Conservation (phyloP, 768 basidiomycete genomes). For the Collybiopsis luxurians region DNA sequence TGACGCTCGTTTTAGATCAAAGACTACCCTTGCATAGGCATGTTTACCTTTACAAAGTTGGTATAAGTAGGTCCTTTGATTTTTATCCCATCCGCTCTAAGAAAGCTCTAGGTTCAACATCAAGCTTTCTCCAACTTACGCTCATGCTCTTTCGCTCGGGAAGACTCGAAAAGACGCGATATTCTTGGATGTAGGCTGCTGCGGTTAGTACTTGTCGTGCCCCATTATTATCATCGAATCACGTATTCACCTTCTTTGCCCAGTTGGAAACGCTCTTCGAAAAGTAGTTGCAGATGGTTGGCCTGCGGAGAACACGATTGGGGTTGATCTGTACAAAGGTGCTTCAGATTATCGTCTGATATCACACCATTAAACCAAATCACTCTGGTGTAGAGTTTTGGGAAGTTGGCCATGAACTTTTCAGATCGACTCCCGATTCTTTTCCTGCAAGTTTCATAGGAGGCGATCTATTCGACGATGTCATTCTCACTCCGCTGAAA, state of each 20-base stretch:
- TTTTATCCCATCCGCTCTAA: not conserved
- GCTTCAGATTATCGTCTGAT: slow-evolving; percentile 11
- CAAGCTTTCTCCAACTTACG: slow-evolving; percentile 19
- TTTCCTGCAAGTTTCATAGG: slow-evolving; percentile 55
- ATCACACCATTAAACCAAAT: not conserved
- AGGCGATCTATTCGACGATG: slow-evolving; percentile 52
- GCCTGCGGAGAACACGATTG: slow-evolving; percentile 33
- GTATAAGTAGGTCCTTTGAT: slow-evolving; percentile 25
- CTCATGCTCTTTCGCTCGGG: slow-evolving; percentile 14
- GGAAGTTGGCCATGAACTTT: slow-evolving; percentile 61
- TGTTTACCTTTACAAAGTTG: slow-evolving; percentile 30
- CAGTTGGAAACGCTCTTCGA: slow-evolving; percentile 40
- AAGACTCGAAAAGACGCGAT: slow-evolving; percentile 17
- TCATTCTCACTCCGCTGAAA: slow-evolving; percentile 30
- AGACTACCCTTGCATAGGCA: slow-evolving; percentile 2
- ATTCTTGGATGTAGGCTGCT: slow-evolving; percentile 43
- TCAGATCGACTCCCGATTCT: slow-evolving; percentile 45
- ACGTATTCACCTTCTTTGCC: not conserved
- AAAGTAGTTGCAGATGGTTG: slow-evolving; percentile 39
- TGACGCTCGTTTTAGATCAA: not conserved
- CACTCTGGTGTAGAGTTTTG: slow-evolving; percentile 44
- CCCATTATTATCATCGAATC: too few species aligned
- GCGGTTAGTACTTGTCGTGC: slow-evolving; percentile 26
- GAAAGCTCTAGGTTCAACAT: slow-evolving; percentile 16
- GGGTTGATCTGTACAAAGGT: slow-evolving; percentile 31